Evolutionary conservation across 352 stramenopile species (phyloP).

Genomic region (Phytopythium sindhum): DNA sequence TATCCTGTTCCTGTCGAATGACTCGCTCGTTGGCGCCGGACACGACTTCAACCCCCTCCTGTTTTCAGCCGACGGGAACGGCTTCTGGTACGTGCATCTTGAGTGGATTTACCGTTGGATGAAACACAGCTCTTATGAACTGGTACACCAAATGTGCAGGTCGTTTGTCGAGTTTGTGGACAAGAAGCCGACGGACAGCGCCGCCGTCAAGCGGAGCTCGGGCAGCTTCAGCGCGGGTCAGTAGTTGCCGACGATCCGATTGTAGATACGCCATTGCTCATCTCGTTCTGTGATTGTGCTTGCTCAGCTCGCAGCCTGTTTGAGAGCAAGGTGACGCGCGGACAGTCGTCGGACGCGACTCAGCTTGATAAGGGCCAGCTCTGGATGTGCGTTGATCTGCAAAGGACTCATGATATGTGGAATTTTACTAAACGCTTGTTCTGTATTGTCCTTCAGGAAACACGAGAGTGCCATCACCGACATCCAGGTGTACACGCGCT

Average conservation of each 20-base stretch:
- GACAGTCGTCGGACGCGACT: constrained; percentile 80
- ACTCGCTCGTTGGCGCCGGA: constrained; percentile 82
- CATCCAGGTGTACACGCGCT: constrained; percentile 63
- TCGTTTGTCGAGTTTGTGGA: constrained; percentile 74
- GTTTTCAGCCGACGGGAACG: constrained; percentile 74
- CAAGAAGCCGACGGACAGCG: constrained; percentile 61
- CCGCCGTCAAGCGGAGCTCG: constrained; percentile 47
- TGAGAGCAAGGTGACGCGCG: constrained; percentile 82
- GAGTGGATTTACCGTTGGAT: background rate
- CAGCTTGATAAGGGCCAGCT: constrained; percentile 74
- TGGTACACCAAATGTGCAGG: constrained; percentile 16
- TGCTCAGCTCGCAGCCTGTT: constrained; percentile 67
- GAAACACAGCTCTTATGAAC: background rate
- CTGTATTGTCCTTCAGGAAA: constrained; percentile 38
- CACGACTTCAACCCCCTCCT: constrained; percentile 93
- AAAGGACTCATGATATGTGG: background rate
- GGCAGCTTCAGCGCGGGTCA: constrained; percentile 69
- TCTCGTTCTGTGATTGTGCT: background rate
- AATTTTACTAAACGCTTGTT: background rate
- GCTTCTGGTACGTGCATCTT: constrained; percentile 53
- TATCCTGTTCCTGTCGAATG: constrained; percentile 89
- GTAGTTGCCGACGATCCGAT: background rate
- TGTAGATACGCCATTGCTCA: background rate
- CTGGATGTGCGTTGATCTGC: constrained; percentile 64
- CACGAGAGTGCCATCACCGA: constrained; percentile 85